Conservation (phyloP, 2,329 filamentous ascomycete genomes). For the Colletotrichum chlorophyti region DNA sequence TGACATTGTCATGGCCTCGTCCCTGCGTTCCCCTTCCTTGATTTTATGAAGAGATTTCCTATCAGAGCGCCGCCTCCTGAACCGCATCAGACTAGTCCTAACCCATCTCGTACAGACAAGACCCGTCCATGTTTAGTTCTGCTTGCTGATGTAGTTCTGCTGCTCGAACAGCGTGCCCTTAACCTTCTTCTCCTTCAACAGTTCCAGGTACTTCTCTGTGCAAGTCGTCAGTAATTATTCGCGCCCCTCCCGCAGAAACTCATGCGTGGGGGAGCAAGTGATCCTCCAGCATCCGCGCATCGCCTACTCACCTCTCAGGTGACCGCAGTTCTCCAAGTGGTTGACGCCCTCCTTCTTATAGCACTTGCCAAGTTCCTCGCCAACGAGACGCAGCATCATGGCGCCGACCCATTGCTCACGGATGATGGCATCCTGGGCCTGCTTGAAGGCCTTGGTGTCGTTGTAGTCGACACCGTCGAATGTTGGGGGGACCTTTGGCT, state of each 20-base stretch:
- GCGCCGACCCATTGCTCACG: slow-evolving; percentile 88
- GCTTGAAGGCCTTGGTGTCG: slow-evolving; percentile 81
- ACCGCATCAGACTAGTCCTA: background rate
- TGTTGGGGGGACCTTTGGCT: slow-evolving; percentile 81
- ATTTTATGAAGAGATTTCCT: slow-evolving; percentile 3
- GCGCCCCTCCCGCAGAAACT: background rate
- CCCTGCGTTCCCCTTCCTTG: slow-evolving; percentile 3
- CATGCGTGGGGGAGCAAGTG: background rate
- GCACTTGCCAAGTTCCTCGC: slow-evolving; percentile 86
- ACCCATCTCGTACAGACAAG: slow-evolving; percentile 25
- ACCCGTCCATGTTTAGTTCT: slow-evolving; percentile 40
- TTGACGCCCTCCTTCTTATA: slow-evolving; percentile 86
- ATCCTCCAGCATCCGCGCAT: background rate
- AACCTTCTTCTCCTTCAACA: slow-evolving; percentile 78
- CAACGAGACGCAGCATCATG: slow-evolving; percentile 86
- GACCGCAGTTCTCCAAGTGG: slow-evolving; percentile 86
- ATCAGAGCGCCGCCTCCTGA: slow-evolving; percentile 9
- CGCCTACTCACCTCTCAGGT: slow-evolving; percentile 74
- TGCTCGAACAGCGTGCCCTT: slow-evolving; percentile 82
- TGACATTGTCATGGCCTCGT: slow-evolving; percentile 8
- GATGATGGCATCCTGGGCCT: slow-evolving; percentile 81
- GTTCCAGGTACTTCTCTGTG: slow-evolving; percentile 78
- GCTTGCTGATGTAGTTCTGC: slow-evolving; percentile 74
- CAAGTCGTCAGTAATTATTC: slow-evolving; percentile 4
- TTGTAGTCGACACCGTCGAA: slow-evolving; percentile 90